Evolutionary conservation across 768 basidiomycete species (phyloP).

Genomic region (Harrya chromipes): DNA sequence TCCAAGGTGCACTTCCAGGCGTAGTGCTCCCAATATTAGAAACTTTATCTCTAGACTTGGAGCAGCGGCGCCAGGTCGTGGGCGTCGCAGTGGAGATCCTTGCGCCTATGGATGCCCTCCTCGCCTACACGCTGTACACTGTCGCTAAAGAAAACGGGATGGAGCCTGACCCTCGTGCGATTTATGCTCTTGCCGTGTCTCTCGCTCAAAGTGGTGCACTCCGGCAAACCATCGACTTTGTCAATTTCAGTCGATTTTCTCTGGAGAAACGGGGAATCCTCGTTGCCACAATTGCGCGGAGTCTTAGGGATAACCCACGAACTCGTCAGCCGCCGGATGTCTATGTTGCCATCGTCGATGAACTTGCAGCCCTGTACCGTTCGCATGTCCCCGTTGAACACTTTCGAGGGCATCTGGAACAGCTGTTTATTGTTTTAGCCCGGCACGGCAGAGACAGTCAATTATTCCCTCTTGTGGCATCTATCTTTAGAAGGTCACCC

Average conservation of each 20-base stretch:
- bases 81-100: constrained; percentile 16
- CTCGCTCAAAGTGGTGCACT: constrained; percentile 26
- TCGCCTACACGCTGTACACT: constrained; percentile 35
- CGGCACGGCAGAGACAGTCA: constrained; percentile 36
- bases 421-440: constrained; percentile 40
- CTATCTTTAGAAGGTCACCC: constrained; percentile 34
- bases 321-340: constrained; percentile 28
- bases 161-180: constrained; percentile 19
- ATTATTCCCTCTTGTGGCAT: constrained; percentile 40
- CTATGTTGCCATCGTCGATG: constrained; percentile 34
- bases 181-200: constrained; percentile 32
- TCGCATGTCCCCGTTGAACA: constrained; percentile 35
- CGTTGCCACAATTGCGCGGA: constrained; percentile 37
- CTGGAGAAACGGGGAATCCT: constrained; percentile 35
- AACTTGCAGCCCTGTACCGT: constrained; percentile 37
- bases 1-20: constrained; percentile 26
- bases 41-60: constrained; percentile 18
- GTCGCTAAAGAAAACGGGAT: constrained; percentile 26
- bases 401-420: constrained; percentile 43
- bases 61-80: constrained; percentile 31
- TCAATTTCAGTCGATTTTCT: constrained; percentile 33
- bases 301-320: constrained; percentile 35
- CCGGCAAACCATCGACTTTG: constrained; percentile 31
- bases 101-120: constrained; percentile 26
- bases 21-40: constrained; percentile 32